Percentiles rank a stretch among this genome's conserved stretches.
phyloP scores from a whole-genome alignment of 1,284 basidiomycete species.

The Inonotus hispidus region DNA sequence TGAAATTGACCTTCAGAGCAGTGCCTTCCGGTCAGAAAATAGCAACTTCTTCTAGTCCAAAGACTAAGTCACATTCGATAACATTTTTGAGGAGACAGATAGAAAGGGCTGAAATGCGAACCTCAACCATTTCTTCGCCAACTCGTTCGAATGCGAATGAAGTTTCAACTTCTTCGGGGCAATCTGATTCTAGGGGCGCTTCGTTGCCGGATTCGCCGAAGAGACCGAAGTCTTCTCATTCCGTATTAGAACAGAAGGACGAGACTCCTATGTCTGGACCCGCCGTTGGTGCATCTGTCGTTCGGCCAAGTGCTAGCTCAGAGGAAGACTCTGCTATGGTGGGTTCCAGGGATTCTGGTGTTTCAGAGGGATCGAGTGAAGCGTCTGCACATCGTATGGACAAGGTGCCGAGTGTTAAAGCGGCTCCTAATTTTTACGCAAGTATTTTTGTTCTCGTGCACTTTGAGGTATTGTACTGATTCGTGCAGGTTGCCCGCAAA shows the following conservation, averaged over 20 bases:
- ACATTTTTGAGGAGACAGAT: not conserved
- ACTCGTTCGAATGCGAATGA: not conserved
- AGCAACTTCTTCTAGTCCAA: too few relatives aligned
- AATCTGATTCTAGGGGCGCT: not conserved
- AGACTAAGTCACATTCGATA: not conserved
- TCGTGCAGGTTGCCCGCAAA: not conserved
- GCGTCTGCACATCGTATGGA: not conserved
- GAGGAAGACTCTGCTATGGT: not conserved
- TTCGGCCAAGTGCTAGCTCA: not conserved
- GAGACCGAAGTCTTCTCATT: not conserved
- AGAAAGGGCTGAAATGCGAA: not conserved
- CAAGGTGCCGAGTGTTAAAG: not conserved
- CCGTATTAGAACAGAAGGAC: not conserved
- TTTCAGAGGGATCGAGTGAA: not conserved
- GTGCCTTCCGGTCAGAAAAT: too few relatives aligned
- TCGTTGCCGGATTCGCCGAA: not conserved
- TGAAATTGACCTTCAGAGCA: too few relatives aligned
- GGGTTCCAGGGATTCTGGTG: not conserved
- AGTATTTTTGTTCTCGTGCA: not conserved
- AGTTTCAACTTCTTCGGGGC: not conserved
- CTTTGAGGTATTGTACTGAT: not conserved
- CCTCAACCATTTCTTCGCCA: not conserved
- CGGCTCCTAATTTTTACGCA: not conserved
- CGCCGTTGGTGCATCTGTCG: not conserved
- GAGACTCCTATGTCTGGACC: not conserved